Evolutionary conservation across 768 basidiomycete genomes (phyloP).

Genomic region (Lactarius akahatsu): DNA sequence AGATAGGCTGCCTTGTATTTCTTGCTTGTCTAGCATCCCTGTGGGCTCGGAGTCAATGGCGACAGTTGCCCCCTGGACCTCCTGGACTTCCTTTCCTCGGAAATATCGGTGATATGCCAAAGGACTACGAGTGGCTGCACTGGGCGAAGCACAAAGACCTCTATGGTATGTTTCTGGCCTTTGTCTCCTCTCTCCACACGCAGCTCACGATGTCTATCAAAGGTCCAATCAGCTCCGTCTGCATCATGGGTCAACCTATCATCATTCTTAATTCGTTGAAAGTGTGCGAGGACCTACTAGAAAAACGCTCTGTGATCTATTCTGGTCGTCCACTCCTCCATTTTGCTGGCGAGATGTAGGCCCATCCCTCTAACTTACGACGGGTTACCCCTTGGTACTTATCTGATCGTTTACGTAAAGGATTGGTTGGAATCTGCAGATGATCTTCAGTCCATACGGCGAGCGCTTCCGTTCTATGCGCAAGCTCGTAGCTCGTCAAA

Average conservation of each 20-base stretch:
- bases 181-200: no score
- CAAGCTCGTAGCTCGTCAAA: conserved; percentile 20
- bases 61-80: conserved; percentile 19
- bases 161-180: conserved; percentile 5
- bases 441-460: conserved; percentile 17
- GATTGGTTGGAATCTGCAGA: conserved; percentile 21
- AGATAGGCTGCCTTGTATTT: neutral
- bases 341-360: conserved; percentile 22
- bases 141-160: conserved; percentile 19
- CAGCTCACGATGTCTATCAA: neutral
- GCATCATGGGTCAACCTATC: conserved; percentile 17
- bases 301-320: conserved; percentile 19
- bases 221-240: conserved; percentile 22
- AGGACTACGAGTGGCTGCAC: conserved; percentile 15
- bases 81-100: conserved; percentile 20
- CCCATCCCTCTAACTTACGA: neutral
- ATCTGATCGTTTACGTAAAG: conserved; percentile 5
- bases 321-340: conserved; percentile 17
- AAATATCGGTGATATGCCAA: conserved; percentile 13
- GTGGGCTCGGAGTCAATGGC: conserved; percentile 1
- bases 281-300: conserved; percentile 19
- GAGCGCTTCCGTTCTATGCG: conserved; percentile 21
- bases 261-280: conserved; percentile 21
- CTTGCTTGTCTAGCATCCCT: neutral
- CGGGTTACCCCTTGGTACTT: no score